Evolutionary conservation across 805 yeast species (phyloP), one percentile per base, ranked within the genome.

Genomic region (Lipomyces anomalus): DNA sequence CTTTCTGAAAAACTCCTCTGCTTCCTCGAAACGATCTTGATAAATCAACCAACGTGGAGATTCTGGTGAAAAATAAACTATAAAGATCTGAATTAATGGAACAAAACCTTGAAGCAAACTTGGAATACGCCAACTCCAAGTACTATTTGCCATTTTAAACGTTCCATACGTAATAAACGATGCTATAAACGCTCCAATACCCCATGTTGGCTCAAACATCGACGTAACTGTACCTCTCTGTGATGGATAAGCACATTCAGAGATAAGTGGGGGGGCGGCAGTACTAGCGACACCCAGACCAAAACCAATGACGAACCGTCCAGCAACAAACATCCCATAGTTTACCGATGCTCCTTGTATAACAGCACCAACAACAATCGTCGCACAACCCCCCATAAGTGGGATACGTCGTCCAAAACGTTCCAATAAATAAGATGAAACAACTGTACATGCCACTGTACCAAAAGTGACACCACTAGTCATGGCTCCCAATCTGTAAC

Each of bases 41-140:
- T 75, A 75, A 21, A 85, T 80, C 50, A 67, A 75, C 67, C 68
- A 85, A 58, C 95, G 73, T 30, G 95, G 94, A 35, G 84, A 78
- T 67, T 37, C 83, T 77, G 50, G 76, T 58, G 65, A 73, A 28
- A 44, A 60, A 76, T 73, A 30, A 75, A 61, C 61, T 75, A 80
- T 34, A 76, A 75, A 62, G 66, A 24, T 58, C 56, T 75, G 66
- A 21, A 71, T 16, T 2, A 69, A 21, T 2, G 82, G 79, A 51
- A 72, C 63, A 16, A 66, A 57, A 35, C 72, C 75, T 61, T 78
- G 82, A 35, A 77, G 48, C 41, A 67, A 67, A 9, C 78, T 67
- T 33, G 82, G 82, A 44, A 76, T 64, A 62, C 77, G 73, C 81
- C 81, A 77, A 22, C 71, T 63, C 67, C 71, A 69, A 9, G 78